Evolutionary conservation across 225 moss, liverwort and hornwort species (phyloP), one percentile per base, ranked within the genome.

Genomic region (Ulota crispa): DNA sequence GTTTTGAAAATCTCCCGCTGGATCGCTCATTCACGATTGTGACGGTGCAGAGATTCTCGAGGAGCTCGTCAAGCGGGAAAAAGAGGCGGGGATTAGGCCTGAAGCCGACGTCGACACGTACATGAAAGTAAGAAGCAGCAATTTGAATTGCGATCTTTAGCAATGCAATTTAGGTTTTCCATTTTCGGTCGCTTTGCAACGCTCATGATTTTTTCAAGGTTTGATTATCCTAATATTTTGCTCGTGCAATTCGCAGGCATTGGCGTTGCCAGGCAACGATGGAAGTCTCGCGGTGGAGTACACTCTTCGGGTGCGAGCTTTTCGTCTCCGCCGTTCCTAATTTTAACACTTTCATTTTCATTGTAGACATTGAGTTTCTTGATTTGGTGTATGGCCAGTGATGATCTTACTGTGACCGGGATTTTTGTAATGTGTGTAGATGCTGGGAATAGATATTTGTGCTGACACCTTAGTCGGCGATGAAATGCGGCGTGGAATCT

Each of bases 401-500:
- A 20, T 41, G 37, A 42, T 80, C 42, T 62, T 39, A 28, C 23
- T 11, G 39, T 56, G 7, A 42, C 50, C 18, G 42, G 28, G 27
- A 3, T 9, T 52, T 61, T 60, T 59, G 27, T 27, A 27, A 5
- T 54, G 79, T 39, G 32, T 83, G 76, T 18, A 90, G 90, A 90
- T 86, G 86, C 80, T 90, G 55, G 90, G 90, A 56, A 84, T 90
- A 50, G 90, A 90, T 70, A 60, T 88, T 7, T 90, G 90, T 72
- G 86, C 90, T 13, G 90, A 90, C 63, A 90, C 88, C 37, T 8
- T 88, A 0, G 80, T 90, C n/a, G 90, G 90, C 39, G 90, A 90
- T 67, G 90, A 90, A 1, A 90, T 90, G 90, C 88, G 88, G 7
- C 88, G 90, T 43, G 90, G 90, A 19, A 80, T 90, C 75, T 90